These are phyloP conservation scores for Solanum piurae DNA, from an alignment of 257 asterid species.

Conservation along the genomic window DNA sequence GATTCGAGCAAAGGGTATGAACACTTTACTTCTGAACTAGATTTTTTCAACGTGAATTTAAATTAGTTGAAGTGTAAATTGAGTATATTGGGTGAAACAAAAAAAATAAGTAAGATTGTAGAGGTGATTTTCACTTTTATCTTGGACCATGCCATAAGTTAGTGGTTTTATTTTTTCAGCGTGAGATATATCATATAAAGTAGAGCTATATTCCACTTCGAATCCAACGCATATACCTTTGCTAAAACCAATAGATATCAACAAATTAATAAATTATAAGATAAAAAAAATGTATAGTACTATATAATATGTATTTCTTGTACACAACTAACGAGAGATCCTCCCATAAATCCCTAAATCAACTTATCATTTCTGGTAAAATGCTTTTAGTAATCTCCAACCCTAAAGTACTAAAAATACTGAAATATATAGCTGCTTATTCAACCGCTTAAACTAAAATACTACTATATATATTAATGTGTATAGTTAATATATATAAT, in stretches of 20 bases:
- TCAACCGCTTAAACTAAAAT: too few relatives aligned
- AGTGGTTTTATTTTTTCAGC: slow-evolving; percentile 31
- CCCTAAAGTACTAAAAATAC: neutral
- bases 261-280: neutral
- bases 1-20: neutral
- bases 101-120: slow-evolving; percentile 7
- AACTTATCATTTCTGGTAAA: slow-evolving; percentile 2
- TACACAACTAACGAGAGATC: slow-evolving; percentile 36
- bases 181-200: slow-evolving; percentile 39
- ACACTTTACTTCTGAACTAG: fast-evolving
- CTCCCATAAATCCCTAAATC: slow-evolving; percentile 25
- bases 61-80: neutral
- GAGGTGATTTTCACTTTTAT: slow-evolving; percentile 13
- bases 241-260: neutral
- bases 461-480: too few relatives aligned
- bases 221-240: slow-evolving; percentile 8
- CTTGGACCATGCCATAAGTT: slow-evolving; percentile 16
- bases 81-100: neutral
- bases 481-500: too few relatives aligned
- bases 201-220: slow-evolving; percentile 24
- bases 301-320: neutral
- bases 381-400: slow-evolving; percentile 9
- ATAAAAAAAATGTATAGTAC: neutral
- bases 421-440: too few relatives aligned
- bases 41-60: neutral